Evolutionary conservation across 2,329 filamentous ascomycete genomes (phyloP).

Genomic region (Cytospora chrysosperma): DNA sequence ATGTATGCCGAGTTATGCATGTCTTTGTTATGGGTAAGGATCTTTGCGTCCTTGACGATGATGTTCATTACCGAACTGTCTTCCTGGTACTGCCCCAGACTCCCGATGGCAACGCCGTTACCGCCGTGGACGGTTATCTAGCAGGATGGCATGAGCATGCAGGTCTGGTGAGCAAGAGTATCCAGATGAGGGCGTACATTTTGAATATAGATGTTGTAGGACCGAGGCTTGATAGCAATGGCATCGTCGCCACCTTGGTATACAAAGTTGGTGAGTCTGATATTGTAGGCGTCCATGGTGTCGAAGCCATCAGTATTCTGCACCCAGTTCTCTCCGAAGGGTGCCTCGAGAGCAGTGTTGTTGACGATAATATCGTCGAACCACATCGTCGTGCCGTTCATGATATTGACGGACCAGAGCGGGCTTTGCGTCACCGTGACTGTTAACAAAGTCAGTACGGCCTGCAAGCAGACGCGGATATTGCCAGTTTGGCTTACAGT

Average conservation of each 20-base stretch:
- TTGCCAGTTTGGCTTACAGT: slow-evolving; percentile 34
- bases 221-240: slow-evolving; percentile 56
- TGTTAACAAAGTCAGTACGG: background rate
- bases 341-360: slow-evolving; percentile 48
- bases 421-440: slow-evolving; percentile 50
- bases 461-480: background rate
- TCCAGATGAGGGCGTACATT: slow-evolving; percentile 36
- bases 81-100: slow-evolving; percentile 55
- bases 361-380: slow-evolving; percentile 52
- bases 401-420: slow-evolving; percentile 56
- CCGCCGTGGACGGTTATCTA: slow-evolving; percentile 47
- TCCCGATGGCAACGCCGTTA: slow-evolving; percentile 57
- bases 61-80: slow-evolving; percentile 52
- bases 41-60: slow-evolving; percentile 44
- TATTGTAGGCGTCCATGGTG: slow-evolving; percentile 53
- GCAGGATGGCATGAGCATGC: background rate
- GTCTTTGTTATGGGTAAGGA: slow-evolving; percentile 45
- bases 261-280: slow-evolving; percentile 48
- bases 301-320: slow-evolving; percentile 59
- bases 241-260: slow-evolving; percentile 59
- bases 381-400: slow-evolving; percentile 54
- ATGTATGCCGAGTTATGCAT: slow-evolving; percentile 52
- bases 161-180: no score
- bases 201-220: slow-evolving; percentile 47
- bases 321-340: slow-evolving; percentile 49